Conservation (phyloP, 495 filamentous ascomycete genomes). For the Aspergillus egyptiacus region DNA sequence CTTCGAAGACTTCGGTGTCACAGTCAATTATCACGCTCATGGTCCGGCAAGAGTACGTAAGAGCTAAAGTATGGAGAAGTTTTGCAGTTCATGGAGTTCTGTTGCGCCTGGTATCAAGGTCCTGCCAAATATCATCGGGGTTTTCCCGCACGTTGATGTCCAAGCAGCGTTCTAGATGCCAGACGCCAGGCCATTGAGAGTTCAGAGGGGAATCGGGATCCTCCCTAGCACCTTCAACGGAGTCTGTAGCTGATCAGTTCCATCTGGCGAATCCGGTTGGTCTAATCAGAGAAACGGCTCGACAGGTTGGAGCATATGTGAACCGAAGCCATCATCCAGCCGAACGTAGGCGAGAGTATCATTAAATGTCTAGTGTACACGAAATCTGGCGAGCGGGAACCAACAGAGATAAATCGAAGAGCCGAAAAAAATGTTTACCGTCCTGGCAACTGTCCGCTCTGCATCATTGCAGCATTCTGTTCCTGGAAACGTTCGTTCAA, state of each 20-base stretch:
- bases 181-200: background rate
- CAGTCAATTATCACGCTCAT: background rate
- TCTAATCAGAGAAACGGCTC: background rate
- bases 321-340: slow-evolving; percentile 4
- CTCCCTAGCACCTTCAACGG: background rate
- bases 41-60: slow-evolving; percentile 2
- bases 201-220: background rate
- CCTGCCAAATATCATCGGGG: slow-evolving; percentile 2
- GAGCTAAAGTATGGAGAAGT: background rate
- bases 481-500: slow-evolving; percentile 91
- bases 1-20: background rate
- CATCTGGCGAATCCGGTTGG: background rate
- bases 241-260: background rate
- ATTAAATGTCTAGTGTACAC: slow-evolving; percentile 21
- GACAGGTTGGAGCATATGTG: background rate
- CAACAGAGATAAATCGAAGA: slow-evolving; percentile 7
- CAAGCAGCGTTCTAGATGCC: background rate
- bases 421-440: slow-evolving; percentile 25
- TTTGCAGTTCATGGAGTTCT: slow-evolving; percentile 4
- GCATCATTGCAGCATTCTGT: slow-evolving; percentile 82
- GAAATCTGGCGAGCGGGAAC: slow-evolving; percentile 10
- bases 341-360: slow-evolving; percentile 15
- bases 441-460: slow-evolving; percentile 51
- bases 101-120: slow-evolving; percentile 3
- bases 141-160: background rate